Base-by-base conservation (phyloP, 768 basidiomycete genomes). In the Boletus sensibilis region DNA sequence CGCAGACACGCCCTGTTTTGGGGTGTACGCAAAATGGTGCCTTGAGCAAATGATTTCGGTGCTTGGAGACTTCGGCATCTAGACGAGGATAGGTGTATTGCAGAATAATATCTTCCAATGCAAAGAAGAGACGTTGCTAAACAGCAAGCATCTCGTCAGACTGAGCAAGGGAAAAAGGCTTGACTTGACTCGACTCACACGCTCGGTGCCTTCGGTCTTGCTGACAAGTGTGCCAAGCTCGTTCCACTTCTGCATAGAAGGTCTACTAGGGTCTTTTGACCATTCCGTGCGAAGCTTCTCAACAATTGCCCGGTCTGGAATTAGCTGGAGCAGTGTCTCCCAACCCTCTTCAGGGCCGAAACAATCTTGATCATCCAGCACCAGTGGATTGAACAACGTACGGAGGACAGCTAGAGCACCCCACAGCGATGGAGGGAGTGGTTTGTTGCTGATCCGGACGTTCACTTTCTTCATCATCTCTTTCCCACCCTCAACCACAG, bases 11-110 rank as follows among this genome's bases (percentile, higher is more conserved):
- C 1, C 96, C 97, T 2, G 97, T 99, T 60, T 92, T 92, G 0
- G 97, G 97, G 72, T 99, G 97, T 0, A 98, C 78, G 68, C 95
- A 97, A 73, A 99, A 99, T 0, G 97, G 97, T 21, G 93, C 89
- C 74, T 99, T 99, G 52, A 99, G 82, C 76, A 99, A 80, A 77
- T 99, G 97, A 75, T 99, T 98, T 48, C 94, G 83, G 68, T 95
- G 92, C 67, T 98, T 96, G 3, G 94, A 95, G 29, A 99, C 97
- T 72, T 99, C 97, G 14, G 91, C 90, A 71, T 99, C 97, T 52
- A 99, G 82, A 13, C 97, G 86, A 1, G 96, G 96, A 72, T 98
- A 99, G 0, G 91, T 96, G 72, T 97, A 98, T 63, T 93, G 89
- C 13, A 99, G 76, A 45, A 97, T 78, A 56, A 98, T 83, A 58